These are phyloP conservation scores for Sclerotiophoma versabilis DNA, from an alignment of 2,329 filamentous ascomycete species.

Conservation along the genomic window DNA sequence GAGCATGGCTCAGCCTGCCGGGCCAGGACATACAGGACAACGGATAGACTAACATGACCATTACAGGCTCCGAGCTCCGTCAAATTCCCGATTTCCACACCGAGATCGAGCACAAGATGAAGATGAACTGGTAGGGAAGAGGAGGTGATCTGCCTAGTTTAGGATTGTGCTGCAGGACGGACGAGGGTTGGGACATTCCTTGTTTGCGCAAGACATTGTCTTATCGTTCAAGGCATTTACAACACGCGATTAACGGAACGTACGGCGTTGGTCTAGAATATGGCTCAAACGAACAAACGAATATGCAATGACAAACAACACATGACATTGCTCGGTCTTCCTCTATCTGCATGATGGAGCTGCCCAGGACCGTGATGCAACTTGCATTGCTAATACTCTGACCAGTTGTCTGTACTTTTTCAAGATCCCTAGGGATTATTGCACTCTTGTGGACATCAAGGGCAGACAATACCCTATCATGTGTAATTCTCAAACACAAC, in stretches of 20 bases:
- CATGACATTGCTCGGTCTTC: not conserved
- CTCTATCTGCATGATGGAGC: not conserved
- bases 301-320: slow-evolving; percentile 10
- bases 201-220: not conserved
- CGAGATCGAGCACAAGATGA: slow-evolving; percentile 92
- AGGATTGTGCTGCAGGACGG: not conserved
- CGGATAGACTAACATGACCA: slow-evolving; percentile 21
- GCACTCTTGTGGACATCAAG: not conserved
- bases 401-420: too few species aligned
- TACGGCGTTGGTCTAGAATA: not conserved
- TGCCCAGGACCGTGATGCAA: not conserved
- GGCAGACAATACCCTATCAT: too few species aligned
- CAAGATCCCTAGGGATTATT: not conserved
- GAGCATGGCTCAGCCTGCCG: not conserved
- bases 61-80: slow-evolving; percentile 70
- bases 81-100: slow-evolving; percentile 78
- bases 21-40: too few species aligned
- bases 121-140: slow-evolving; percentile 69
- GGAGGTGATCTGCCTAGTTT: not conserved
- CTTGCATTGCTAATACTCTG: not conserved
- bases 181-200: not conserved
- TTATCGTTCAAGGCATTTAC: not conserved
- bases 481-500: too few species aligned
- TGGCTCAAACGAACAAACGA: not conserved
- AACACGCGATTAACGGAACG: not conserved